Evolutionary conservation across 768 basidiomycete genomes (phyloP).

Genomic region (Tubosaeta brunneosetosa): DNA sequence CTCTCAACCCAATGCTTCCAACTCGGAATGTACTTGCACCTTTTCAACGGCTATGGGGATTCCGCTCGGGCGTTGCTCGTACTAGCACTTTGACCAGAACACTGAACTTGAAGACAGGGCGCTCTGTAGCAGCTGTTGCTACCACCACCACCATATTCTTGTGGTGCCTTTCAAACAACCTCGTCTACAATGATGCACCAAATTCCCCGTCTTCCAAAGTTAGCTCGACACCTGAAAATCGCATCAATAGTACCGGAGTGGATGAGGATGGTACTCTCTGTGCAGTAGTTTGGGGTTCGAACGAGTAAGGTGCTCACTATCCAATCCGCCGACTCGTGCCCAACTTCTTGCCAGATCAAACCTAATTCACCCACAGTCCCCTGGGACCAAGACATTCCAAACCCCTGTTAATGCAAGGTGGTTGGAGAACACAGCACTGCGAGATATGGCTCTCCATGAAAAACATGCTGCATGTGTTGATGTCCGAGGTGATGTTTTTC

Average conservation of each 20-base stretch:
- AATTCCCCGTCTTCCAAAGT: constrained; percentile 4
- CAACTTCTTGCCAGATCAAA: constrained; percentile 36
- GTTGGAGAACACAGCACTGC: constrained; percentile 64
- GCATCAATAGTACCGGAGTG: constrained; percentile 21
- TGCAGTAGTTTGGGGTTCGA: constrained; percentile 71
- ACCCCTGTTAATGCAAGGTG: constrained; percentile 49
- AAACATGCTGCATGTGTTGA: constrained; percentile 73
- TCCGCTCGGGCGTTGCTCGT: constrained; percentile 8
- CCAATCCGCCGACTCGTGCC: neutral
- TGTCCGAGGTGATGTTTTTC: constrained; percentile 74
- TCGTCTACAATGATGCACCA: constrained; percentile 35
- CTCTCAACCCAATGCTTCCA: constrained; percentile 10
- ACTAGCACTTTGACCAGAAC: neutral
- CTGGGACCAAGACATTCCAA: constrained; percentile 40
- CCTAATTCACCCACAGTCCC: constrained; percentile 39
- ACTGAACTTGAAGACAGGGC: neutral
- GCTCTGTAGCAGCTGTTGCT: constrained; percentile 16
- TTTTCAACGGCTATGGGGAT: neutral
- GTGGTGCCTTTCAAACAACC: constrained; percentile 36
- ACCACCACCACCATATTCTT: constrained; percentile 28
- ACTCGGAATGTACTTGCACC: constrained; percentile 7
- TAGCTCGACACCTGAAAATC: neutral
- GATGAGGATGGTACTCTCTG: constrained; percentile 33
- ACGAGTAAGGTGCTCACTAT: constrained; percentile 42
- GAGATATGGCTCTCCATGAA: constrained; percentile 66